phyloP scores from a whole-genome alignment of 2,329 filamentous ascomycete species.

The Trichoderma lentiforme region DNA sequence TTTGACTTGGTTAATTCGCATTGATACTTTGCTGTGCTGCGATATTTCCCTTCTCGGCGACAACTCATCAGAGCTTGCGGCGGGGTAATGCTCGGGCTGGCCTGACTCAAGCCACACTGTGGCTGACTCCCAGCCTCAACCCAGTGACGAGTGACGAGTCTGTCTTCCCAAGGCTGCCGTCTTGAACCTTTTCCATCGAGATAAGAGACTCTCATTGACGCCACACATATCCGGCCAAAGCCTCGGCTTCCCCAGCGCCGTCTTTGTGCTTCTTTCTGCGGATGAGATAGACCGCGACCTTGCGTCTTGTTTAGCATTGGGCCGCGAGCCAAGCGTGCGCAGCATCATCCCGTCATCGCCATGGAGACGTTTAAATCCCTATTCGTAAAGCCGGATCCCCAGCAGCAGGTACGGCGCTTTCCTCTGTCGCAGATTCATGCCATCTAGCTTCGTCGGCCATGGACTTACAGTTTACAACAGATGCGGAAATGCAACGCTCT shows the following conservation, averaged over 20 bases:
- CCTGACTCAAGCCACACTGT: constrained; percentile 7
- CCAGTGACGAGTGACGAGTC: background rate
- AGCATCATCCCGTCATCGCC: constrained; percentile 15
- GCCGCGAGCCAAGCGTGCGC: background rate
- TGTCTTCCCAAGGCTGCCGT: background rate
- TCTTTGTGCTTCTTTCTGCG: background rate
- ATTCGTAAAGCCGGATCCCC: constrained; percentile 89
- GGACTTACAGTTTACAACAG: constrained; percentile 45
- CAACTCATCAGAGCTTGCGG: constrained; percentile 1
- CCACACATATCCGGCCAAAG: background rate
- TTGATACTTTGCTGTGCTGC: background rate
- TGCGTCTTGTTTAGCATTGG: background rate
- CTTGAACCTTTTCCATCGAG: background rate
- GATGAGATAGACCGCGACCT: background rate
- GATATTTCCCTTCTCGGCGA: background rate
- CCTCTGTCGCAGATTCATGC: background rate
- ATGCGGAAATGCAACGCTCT: constrained; percentile 93
- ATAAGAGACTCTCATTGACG: background rate
- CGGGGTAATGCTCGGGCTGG: background rate
- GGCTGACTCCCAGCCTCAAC: constrained; percentile 6
- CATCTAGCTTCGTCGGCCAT: background rate
- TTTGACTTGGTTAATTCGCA: background rate
- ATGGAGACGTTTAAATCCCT: constrained; percentile 89
- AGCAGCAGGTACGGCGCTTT: constrained; percentile 69
- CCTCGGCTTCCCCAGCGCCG: background rate